These are phyloP conservation scores for Termitomyces sp. DNA, from an alignment of 768 basidiomycete genomes.

Conservation along the genomic window DNA sequence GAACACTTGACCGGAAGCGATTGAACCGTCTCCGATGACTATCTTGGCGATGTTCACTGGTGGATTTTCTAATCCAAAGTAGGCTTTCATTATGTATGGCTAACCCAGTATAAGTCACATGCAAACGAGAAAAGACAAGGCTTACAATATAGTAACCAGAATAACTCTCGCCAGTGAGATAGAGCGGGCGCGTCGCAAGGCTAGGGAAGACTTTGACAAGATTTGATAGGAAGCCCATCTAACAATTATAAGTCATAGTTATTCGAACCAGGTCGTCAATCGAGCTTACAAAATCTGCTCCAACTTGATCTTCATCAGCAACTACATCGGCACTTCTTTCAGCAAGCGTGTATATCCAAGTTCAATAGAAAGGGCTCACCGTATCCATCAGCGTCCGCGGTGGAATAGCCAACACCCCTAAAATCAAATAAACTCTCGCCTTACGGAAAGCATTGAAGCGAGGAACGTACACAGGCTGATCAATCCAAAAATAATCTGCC, in stretches of 20 bases:
- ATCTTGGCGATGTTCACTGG: conserved; percentile 66
- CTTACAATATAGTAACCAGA: conserved; percentile 67
- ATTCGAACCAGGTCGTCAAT: background rate
- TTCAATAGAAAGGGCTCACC: conserved; percentile 27
- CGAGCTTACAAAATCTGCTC: conserved; percentile 41
- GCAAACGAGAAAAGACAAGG: background rate
- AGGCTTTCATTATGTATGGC: conserved; percentile 74
- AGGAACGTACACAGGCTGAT: conserved; percentile 55
- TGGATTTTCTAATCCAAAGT: conserved; percentile 55
- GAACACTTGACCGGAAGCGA: conserved; percentile 45
- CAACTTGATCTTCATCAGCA: conserved; percentile 62
- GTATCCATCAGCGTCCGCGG: conserved; percentile 56
- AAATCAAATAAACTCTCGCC: background rate
- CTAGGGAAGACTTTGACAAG: conserved; percentile 71
- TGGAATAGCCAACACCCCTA: conserved; percentile 60
- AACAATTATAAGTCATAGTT: background rate
- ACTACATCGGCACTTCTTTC: conserved; percentile 24
- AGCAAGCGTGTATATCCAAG: background rate
- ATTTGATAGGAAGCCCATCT: conserved; percentile 72
- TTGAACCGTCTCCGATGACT: conserved; percentile 64
- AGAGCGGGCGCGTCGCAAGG: conserved; percentile 58
- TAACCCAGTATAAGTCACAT: conserved; percentile 17
- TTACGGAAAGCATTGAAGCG: background rate
- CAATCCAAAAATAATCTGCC: conserved; percentile 68
- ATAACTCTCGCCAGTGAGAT: conserved; percentile 71